Percentiles rank a stretch among this genome's conserved stretches.
Evolutionary conservation across 2,329 filamentous ascomycete genomes (phyloP).

Genomic region (Magnaporthiopsis rhizophila): DNA sequence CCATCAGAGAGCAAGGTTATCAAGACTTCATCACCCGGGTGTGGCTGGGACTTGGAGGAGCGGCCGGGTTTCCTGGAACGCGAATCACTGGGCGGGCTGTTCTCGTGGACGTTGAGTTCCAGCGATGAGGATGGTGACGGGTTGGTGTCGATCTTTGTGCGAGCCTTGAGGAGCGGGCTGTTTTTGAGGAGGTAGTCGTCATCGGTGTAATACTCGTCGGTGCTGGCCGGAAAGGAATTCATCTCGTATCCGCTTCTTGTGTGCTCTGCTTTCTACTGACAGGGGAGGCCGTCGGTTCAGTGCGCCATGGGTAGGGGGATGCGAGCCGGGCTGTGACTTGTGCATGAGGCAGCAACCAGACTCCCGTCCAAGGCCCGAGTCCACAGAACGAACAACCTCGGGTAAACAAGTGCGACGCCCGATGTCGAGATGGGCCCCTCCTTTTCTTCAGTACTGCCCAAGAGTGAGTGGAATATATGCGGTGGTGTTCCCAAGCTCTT

Average conservation of each 20-base stretch:
- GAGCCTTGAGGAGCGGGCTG: conserved; percentile 27
- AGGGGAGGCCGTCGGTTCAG: conserved; percentile 15
- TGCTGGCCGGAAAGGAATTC: conserved; percentile 23
- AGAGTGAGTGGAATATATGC: not conserved
- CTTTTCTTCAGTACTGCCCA: not conserved
- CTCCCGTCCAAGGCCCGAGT: not conserved
- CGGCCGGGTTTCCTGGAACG: not conserved
- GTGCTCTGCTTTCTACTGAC: conserved; percentile 11
- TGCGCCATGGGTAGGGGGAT: conserved; percentile 21
- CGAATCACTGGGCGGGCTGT: not conserved
- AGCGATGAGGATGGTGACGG: conserved; percentile 6
- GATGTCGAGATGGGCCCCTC: not conserved
- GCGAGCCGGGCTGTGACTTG: not conserved
- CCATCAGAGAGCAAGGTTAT: conserved; percentile 56
- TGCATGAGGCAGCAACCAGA: not conserved
- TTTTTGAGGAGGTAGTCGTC: conserved; percentile 33
- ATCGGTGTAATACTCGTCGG: conserved; percentile 31
- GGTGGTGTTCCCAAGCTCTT: not conserved
- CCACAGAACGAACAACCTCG: not conserved
- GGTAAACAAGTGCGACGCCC: not conserved
- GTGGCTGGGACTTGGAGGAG: conserved; percentile 34
- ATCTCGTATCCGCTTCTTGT: conserved; percentile 26
- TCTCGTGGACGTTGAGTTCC: not conserved
- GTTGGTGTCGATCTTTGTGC: not conserved
- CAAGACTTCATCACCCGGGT: conserved; percentile 59